phyloP scores from a whole-genome alignment of 441 rosid species.

The Eruca vesicaria region DNA sequence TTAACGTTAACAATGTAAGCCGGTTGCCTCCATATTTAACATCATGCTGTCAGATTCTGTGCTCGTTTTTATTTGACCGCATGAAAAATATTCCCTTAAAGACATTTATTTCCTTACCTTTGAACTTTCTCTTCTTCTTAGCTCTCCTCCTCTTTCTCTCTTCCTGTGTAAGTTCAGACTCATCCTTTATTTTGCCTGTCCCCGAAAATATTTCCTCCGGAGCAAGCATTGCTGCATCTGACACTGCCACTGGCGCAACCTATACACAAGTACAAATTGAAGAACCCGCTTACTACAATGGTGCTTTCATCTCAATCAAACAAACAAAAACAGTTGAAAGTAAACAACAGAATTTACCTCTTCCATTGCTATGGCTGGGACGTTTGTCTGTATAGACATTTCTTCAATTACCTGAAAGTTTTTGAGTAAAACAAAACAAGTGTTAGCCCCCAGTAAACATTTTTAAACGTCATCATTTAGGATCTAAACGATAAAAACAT shows the following conservation, averaged over 20 bases:
- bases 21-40: not conserved
- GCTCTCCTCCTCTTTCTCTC: slow-evolving; percentile 98
- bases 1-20: not conserved
- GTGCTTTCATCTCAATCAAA: not conserved
- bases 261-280: slow-evolving; percentile 33
- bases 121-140: slow-evolving; percentile 84
- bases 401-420: slow-evolving; percentile 75
- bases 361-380: slow-evolving; percentile 97
- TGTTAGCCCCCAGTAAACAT: not conserved
- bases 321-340: not conserved
- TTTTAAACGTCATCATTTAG: not conserved
- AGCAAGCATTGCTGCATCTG: slow-evolving; percentile 98
- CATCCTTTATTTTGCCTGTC: slow-evolving; percentile 85
- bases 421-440: not conserved
- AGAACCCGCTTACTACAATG: slow-evolving; percentile 1
- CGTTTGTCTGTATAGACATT: slow-evolving; percentile 80
- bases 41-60: not conserved
- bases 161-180: slow-evolving; percentile 70
- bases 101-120: slow-evolving; percentile 51
- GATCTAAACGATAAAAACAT: slow-evolving; percentile 37
- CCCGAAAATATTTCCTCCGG: slow-evolving; percentile 91
- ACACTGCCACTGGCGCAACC: slow-evolving; percentile 97
- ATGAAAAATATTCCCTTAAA: not conserved
- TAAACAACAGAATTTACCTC: slow-evolving; percentile 51
- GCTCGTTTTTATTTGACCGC: not conserved